Evolutionary conservation across 1,284 basidiomycete species (phyloP).

Genomic region (Hypsizygus ulmarius): DNA sequence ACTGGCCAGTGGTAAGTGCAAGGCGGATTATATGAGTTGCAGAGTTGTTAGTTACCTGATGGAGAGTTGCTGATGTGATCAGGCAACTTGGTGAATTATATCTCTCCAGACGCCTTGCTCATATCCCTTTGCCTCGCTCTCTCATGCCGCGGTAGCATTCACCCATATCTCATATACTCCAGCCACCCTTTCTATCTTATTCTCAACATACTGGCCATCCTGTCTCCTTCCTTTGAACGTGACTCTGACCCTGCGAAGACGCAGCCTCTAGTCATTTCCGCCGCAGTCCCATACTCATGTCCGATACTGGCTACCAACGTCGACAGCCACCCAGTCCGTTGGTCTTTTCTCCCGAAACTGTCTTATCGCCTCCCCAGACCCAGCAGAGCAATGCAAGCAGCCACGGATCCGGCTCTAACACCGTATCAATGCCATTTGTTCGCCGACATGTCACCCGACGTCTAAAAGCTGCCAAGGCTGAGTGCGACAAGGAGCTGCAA

Average conservation of each 20-base stretch:
- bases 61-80: conserved; percentile 23
- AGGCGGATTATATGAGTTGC: background rate
- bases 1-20: background rate
- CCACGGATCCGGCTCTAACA: conserved; percentile 59
- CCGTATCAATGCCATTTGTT: conserved; percentile 89
- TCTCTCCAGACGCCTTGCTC: conserved; percentile 9
- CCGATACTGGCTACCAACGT: conserved; percentile 56
- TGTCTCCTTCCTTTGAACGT: conserved; percentile 15
- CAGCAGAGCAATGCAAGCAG: conserved; percentile 39
- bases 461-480: conserved; percentile 90
- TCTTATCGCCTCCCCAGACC: conserved; percentile 49
- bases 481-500: conserved; percentile 93
- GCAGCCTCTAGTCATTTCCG: conserved; percentile 20
- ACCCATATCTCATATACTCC: conserved; percentile 20
- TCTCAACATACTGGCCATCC: conserved; percentile 14
- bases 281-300: conserved; percentile 43
- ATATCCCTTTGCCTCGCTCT: conserved; percentile 17
- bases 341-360: conserved; percentile 67
- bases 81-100: conserved; percentile 14
- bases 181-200: conserved; percentile 17
- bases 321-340: conserved; percentile 75
- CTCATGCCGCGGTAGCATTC: conserved; percentile 36
- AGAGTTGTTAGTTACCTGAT: conserved; percentile 12
- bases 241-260: conserved; percentile 21
- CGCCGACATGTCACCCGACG: conserved; percentile 91